Base-by-base conservation (phyloP, 106 monocot species). In the Platanthera guangdongensis region DNA sequence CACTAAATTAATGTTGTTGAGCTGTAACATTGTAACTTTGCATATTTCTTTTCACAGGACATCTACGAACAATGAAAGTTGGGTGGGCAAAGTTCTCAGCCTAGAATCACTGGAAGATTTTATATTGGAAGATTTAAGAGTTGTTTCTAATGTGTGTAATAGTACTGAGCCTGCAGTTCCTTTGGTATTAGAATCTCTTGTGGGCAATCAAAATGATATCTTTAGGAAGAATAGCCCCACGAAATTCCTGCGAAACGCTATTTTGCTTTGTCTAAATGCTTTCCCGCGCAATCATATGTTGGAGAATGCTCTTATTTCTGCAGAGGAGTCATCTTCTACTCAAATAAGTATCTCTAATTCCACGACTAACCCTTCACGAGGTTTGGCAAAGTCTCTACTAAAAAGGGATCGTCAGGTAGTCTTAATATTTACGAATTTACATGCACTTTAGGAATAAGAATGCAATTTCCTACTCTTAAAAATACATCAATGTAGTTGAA, bases 321-420 rank as follows among this genome's bases (percentile, higher is more conserved):
- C 87, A 77, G 91, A 93, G 82, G 89, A 89, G 21, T 51, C 71
- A 13, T 77, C 49, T 75, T 52, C 76, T 50, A 55, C 60, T 59
- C 75, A 77, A 57, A 73, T 14, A 50, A 80, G 77, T 73, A 81
- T 76, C 73, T 80, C 85, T 16, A 53, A 71, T 59, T 70, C 51
- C 51, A 79, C 81, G 30, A 77, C 73, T 21, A 92, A 85, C 49
- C 87, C 88, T 68, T 96, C 95, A 32, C 82, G 93, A 50, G 67
- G 81, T 76, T 77, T 96, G 48, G 96, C 93, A 9, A 97, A 93
- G 81, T 53, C 16, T 70, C 83, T 97, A 14, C 73, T 97, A 28
- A 97, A 93, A 82, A 91, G 79, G 79, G 96, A 97, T 75, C 84
- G 93, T 46, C 96, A 97, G 93, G 96, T 97, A 84, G 46, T 67